Evolutionary conservation across 2,329 filamentous ascomycete species (phyloP).

Genomic region (Macrophomina phaseolina): DNA sequence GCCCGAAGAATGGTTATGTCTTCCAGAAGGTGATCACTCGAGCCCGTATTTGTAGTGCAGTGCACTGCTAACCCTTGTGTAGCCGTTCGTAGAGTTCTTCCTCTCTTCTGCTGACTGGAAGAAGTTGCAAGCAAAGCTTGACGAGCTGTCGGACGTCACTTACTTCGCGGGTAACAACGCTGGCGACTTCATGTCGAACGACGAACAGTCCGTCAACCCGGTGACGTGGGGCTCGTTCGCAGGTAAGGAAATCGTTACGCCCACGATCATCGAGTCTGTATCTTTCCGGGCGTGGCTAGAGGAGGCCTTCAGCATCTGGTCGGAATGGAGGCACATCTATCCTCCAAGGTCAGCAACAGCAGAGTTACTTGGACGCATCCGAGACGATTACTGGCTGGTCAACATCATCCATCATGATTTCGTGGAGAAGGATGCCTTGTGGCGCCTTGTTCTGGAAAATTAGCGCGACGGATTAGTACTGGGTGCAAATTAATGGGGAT

Average conservation of each 20-base stretch:
- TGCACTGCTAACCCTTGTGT: not conserved
- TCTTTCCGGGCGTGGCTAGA: constrained; percentile 94
- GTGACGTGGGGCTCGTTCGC: constrained; percentile 98
- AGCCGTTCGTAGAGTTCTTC: constrained; percentile 95
- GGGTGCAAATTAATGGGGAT: not conserved
- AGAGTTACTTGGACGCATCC: constrained; percentile 70
- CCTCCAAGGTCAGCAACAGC: constrained; percentile 73
- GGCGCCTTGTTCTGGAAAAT: constrained; percentile 63
- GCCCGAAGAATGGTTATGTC: constrained; percentile 87
- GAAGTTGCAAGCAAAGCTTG: constrained; percentile 68
- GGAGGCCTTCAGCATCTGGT: constrained; percentile 95
- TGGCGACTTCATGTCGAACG: constrained; percentile 77
- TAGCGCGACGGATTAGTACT: not conserved
- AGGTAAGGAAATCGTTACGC: constrained; percentile 93
- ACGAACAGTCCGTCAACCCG: constrained; percentile 77
- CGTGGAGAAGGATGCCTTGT: constrained; percentile 72
- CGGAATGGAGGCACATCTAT: constrained; percentile 91
- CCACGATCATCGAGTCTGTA: constrained; percentile 95
- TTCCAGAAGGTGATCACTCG: constrained; percentile 73
- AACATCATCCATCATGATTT: constrained; percentile 87
- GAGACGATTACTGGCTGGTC: constrained; percentile 81
- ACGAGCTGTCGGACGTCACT: constrained; percentile 67
- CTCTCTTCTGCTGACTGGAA: constrained; percentile 75
- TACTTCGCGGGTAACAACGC: constrained; percentile 84
- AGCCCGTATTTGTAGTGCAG: not conserved